Base-by-base conservation (phyloP, 257 asterid species). In the Galeopsis tetrahit region DNA sequence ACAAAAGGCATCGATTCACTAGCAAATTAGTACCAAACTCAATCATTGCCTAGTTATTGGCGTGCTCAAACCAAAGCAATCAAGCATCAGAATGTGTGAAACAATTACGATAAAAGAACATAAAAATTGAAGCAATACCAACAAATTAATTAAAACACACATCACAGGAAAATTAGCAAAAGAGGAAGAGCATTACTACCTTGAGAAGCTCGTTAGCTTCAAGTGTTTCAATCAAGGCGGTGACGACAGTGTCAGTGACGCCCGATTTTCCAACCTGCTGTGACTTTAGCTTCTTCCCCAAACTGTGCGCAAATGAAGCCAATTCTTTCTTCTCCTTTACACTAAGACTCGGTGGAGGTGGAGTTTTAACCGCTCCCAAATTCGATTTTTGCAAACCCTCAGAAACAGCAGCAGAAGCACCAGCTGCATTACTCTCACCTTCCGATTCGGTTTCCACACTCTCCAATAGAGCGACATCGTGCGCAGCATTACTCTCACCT, bases 251-350 rank as follows among this genome's bases (percentile, higher is more conserved):
- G 57, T 85, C 91, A 21, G 98, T 90, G 61, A 94, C 93, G 2
- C 98, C 98, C 0, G 95, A 94, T 51, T 91, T 94, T 0, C 99
- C 99, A 28, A 94, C 87, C 70, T 91, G 99, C 83, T 91, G 98
- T 15, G 92, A 83, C 85, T 88, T 91, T 3, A 91, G 91, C 83
- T 86, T 83, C 81, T 88, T 90, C 77, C 97, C 98, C 73, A 94
- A 78, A 68, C 99, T 85, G 68, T 95, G 96, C 2, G 99, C 98
- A 63, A 83, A 92, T 7, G 98, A 87, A 65, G 82, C 89, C 82
- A 95, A 70, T 40, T 88, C 96, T 43, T 92, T 95, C 88, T 86
- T 95, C 81, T 90, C 98, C 83, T 92, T 95, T 31, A 83, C 81
- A 5, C 82, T 88, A 15, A 95, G 87, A 74, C 58, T 82, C 75